phyloP scores from a whole-genome alignment of 257 asterid species.

The Jaltomata sinuosa region DNA sequence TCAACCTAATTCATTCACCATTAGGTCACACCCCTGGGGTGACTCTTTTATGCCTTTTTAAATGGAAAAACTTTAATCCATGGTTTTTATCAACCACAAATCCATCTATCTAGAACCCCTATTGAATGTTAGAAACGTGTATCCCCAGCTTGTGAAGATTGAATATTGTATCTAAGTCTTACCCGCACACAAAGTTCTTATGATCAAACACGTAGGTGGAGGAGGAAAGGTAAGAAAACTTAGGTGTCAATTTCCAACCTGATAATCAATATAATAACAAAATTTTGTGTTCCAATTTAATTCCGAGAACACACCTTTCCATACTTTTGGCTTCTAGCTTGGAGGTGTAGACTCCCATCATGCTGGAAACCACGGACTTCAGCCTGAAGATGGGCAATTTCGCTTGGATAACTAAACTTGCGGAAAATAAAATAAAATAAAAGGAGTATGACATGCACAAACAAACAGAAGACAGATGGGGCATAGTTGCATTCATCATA shows the following conservation, averaged over 20 bases:
- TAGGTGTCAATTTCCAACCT: background rate
- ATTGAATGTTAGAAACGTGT: background rate
- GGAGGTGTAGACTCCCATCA: constrained; percentile 84
- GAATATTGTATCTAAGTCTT: background rate
- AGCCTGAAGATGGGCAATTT: constrained; percentile 36
- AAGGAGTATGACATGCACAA: background rate
- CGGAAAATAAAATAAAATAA: background rate
- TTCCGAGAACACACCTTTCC: constrained; percentile 57
- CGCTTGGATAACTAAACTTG: background rate
- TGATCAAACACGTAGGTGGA: background rate
- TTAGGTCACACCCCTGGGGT: no score
- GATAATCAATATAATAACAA: background rate
- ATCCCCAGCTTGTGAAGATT: background rate
- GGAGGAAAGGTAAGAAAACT: background rate
- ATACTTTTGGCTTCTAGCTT: constrained; percentile 93
- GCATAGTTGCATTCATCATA: background rate
- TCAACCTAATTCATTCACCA: no score
- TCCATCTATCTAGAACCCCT: background rate
- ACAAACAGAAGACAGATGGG: background rate
- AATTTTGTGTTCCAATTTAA: background rate
- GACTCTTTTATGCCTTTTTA: background rate
- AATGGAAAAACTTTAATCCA: background rate
- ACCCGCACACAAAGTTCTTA: background rate
- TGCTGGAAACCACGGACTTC: constrained; percentile 95
- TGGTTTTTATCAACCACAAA: background rate